Conservation (phyloP, 352 stramenopile species). For the Phytophthora nicotianae region DNA sequence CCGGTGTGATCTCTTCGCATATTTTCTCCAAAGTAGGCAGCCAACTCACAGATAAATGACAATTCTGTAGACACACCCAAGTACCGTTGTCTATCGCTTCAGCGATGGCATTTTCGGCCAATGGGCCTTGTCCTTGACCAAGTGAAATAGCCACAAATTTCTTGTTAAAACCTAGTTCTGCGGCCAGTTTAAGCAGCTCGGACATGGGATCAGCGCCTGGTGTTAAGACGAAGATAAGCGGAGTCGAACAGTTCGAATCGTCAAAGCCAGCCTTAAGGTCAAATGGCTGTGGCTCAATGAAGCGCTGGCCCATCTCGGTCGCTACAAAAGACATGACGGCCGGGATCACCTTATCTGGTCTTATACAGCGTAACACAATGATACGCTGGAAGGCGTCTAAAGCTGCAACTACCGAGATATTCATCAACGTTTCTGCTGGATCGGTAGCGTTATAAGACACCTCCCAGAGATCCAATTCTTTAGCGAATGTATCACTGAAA, state of each 20-base stretch:
- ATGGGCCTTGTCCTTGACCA: conserved; percentile 93
- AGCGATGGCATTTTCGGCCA: conserved; percentile 92
- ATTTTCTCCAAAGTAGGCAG: conserved; percentile 94
- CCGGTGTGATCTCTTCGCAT: conserved; percentile 93
- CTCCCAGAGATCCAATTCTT: conserved; percentile 68
- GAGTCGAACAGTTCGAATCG: conserved; percentile 94
- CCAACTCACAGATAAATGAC: conserved; percentile 94
- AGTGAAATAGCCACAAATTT: conserved; percentile 94
- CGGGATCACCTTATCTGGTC: conserved; percentile 93
- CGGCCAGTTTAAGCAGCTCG: conserved; percentile 92
- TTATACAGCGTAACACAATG: conserved; percentile 90
- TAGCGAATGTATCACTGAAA: conserved; percentile 61
- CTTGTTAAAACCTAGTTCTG: conserved; percentile 91
- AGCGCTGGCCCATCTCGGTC: conserved; percentile 88
- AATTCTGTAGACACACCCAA: conserved; percentile 97
- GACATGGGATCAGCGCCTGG: conserved; percentile 95
- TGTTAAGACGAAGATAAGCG: conserved; percentile 96
- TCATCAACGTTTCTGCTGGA: conserved; percentile 68
- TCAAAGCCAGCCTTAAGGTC: conserved; percentile 92
- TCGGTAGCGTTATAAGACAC: conserved; percentile 88
- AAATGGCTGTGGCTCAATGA: conserved; percentile 94
- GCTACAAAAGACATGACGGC: conserved; percentile 92
- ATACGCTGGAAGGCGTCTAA: conserved; percentile 92
- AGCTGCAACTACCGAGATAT: conserved; percentile 50
- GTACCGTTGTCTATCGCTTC: conserved; percentile 93